phyloP scores from a whole-genome alignment of 2,329 filamentous ascomycete species.

The Talaromyces sp. region DNA sequence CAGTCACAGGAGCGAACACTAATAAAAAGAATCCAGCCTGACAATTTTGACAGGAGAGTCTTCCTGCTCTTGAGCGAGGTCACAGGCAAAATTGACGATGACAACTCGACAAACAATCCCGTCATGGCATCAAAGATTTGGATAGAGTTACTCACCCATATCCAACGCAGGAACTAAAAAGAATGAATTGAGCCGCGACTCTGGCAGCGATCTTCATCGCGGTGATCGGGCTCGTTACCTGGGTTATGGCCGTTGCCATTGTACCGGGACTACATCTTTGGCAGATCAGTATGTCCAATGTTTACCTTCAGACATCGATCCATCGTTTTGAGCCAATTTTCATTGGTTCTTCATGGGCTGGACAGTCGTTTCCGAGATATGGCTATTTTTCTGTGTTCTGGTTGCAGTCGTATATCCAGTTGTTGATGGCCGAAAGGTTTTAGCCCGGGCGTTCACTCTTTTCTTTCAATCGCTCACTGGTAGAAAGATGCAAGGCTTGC shows the following conservation, averaged over 20 bases:
- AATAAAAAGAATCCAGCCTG: slow-evolving; percentile 3
- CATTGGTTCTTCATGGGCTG: slow-evolving; percentile 21
- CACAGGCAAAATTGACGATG: slow-evolving; percentile 1
- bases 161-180: slow-evolving; percentile 18
- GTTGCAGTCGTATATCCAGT: slow-evolving; percentile 22
- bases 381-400: slow-evolving; percentile 21
- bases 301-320: too few species aligned
- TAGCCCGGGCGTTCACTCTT: slow-evolving; percentile 15
- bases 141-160: slow-evolving; percentile 23
- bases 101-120: background rate
- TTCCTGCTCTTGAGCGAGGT: slow-evolving; percentile 16
- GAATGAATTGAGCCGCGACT: slow-evolving; percentile 23
- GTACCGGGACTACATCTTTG: slow-evolving; percentile 24
- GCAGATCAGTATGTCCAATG: slow-evolving; percentile 2
- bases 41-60: slow-evolving; percentile 14
- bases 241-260: slow-evolving; percentile 24
- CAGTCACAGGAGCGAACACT: background rate
- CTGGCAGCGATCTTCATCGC: slow-evolving; percentile 25
- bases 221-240: slow-evolving; percentile 22
- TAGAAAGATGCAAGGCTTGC: background rate
- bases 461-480: background rate
- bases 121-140: slow-evolving; percentile 5
- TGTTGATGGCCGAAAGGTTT: slow-evolving; percentile 20
- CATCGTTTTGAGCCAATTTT: background rate
- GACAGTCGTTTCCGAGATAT: slow-evolving; percentile 22